Percentiles rank a stretch among this genome's conserved stretches.
Evolutionary conservation across 805 yeast genomes (phyloP).

Genomic region (Metschnikowia amazonensis): DNA sequence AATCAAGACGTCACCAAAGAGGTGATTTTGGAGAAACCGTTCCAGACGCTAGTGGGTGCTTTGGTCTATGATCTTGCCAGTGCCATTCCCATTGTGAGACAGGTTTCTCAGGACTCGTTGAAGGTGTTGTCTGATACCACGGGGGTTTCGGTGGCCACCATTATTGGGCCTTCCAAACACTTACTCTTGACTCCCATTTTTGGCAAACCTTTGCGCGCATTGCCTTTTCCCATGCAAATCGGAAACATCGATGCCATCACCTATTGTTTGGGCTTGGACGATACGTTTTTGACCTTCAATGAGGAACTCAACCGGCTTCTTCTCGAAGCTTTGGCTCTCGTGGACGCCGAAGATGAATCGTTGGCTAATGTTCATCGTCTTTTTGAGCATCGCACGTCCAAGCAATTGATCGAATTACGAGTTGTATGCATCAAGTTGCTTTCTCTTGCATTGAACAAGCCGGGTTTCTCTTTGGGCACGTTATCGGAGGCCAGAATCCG

Average conservation of each 20-base stretch:
- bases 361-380: slow-evolving; percentile 82
- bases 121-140: slow-evolving; percentile 66
- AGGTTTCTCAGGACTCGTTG: slow-evolving; percentile 72
- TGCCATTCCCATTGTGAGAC: slow-evolving; percentile 77
- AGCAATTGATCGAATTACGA: slow-evolving; percentile 80
- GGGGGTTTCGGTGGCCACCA: slow-evolving; percentile 60
- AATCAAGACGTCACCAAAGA: slow-evolving; percentile 57
- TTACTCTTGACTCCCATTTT: slow-evolving; percentile 87
- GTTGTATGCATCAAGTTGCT: slow-evolving; percentile 85
- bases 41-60: slow-evolving; percentile 80
- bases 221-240: slow-evolving; percentile 98
- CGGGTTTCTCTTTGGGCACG: slow-evolving; percentile 74
- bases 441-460: slow-evolving; percentile 78
- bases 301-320: slow-evolving; percentile 84
- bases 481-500: slow-evolving; percentile 76
- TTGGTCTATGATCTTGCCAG: slow-evolving; percentile 90
- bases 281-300: slow-evolving; percentile 77
- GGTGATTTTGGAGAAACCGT: slow-evolving; percentile 63
- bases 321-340: slow-evolving; percentile 87
- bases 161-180: slow-evolving; percentile 80
- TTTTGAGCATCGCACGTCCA: slow-evolving; percentile 81
- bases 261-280: slow-evolving; percentile 76
- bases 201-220: slow-evolving; percentile 92
- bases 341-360: slow-evolving; percentile 97
- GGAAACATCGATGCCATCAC: slow-evolving; percentile 98